Percentiles rank a stretch among this genome's conserved stretches.
These are phyloP conservation scores for Ophiocordyceps camponoti-saundersi DNA, from an alignment of 2,329 filamentous ascomycete genomes.

Conservation along the genomic window DNA sequence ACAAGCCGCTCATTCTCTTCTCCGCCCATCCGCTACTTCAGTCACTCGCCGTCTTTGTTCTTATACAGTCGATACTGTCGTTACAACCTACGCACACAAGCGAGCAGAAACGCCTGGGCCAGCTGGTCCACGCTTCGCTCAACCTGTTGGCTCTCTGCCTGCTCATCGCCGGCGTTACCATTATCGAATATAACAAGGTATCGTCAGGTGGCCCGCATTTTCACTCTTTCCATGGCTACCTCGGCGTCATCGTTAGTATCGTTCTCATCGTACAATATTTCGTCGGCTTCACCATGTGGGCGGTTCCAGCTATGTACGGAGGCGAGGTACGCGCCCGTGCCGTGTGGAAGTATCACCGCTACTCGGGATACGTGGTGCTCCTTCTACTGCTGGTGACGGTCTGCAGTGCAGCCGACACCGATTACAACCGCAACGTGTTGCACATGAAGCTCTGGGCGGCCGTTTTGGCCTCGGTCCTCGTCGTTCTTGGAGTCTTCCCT, in stretches of 20 bases:
- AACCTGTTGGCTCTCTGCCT: slow-evolving; percentile 47
- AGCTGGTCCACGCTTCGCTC: slow-evolving; percentile 49
- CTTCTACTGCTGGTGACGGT: slow-evolving; percentile 58
- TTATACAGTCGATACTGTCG: slow-evolving; percentile 66
- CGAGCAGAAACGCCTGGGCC: slow-evolving; percentile 49
- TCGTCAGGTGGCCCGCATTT: slow-evolving; percentile 53
- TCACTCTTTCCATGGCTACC: slow-evolving; percentile 61
- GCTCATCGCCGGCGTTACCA: slow-evolving; percentile 45
- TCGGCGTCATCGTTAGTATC: slow-evolving; percentile 63
- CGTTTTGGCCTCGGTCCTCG: slow-evolving; percentile 44
- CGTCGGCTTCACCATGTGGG: slow-evolving; percentile 74
- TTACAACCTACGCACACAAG: slow-evolving; percentile 75
- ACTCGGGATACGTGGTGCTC: slow-evolving; percentile 57
- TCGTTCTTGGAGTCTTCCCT: slow-evolving; percentile 56
- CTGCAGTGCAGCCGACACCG: slow-evolving; percentile 57
- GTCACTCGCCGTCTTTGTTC: slow-evolving; percentile 50
- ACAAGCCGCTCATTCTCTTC: slow-evolving; percentile 59
- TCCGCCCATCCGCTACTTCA: slow-evolving; percentile 68
- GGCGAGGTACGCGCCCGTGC: slow-evolving; percentile 63
- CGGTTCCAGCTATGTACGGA: slow-evolving; percentile 56
- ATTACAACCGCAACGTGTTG: slow-evolving; percentile 51
- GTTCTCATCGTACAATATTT: slow-evolving; percentile 55
- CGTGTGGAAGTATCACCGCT: slow-evolving; percentile 80
- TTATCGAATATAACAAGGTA: slow-evolving; percentile 78
- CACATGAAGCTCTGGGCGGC: slow-evolving; percentile 64